Evolutionary conservation across 2,329 filamentous ascomycete species (phyloP), one percentile per base, ranked within the genome.

Genomic region (Chrysoporthe puriensis): DNA sequence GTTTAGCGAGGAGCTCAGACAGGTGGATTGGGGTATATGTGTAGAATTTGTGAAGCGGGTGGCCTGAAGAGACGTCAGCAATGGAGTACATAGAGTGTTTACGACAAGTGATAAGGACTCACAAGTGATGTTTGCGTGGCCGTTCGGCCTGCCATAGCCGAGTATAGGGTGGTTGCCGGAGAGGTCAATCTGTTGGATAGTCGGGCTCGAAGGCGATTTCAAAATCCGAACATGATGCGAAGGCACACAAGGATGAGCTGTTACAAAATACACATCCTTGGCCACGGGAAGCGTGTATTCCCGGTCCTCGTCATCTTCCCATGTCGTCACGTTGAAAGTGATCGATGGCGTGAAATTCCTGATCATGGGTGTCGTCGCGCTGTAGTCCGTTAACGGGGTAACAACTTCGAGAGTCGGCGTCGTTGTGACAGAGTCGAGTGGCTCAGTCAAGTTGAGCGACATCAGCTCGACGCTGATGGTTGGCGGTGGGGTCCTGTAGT

Each of bases 241-340:
- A 1, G 86, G 84, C 5, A 86, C 83, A 72, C 89, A 91, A 0
- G 89, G 89, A 71, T 90, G 87, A 0, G 88, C 88, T 0, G 89
- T 90, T 21, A 90, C 86, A 74, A 91, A 91, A 72, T 85, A 85
- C 32, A 90, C 82, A 67, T 91, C 88, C 71, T 88, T 85, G 6
- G 78, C 77, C 11, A 91, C 76, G 0, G 81, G 73, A 63, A 84
- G 81, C 1, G 79, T 80, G 63, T 82, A 72, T 66, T 83, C 73
- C 36, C 76, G 72, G 56, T 76, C 78, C 57, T 81, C 78, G 1
- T 80, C 78, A 2, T 77, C 73, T 2, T 79, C 77, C 42, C 82
- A 81, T 46, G 80, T 76, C 14, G 77, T 77, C 11, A 84, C 77
- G 1, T 74, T 75, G 70, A 85, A 85, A 5, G 77, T 72, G 5